A percentile compares a stretch with the other conserved stretches of the same genome.
Evolutionary conservation across 1,284 basidiomycete genomes (phyloP).

Genomic region (Malassezia restricta): DNA sequence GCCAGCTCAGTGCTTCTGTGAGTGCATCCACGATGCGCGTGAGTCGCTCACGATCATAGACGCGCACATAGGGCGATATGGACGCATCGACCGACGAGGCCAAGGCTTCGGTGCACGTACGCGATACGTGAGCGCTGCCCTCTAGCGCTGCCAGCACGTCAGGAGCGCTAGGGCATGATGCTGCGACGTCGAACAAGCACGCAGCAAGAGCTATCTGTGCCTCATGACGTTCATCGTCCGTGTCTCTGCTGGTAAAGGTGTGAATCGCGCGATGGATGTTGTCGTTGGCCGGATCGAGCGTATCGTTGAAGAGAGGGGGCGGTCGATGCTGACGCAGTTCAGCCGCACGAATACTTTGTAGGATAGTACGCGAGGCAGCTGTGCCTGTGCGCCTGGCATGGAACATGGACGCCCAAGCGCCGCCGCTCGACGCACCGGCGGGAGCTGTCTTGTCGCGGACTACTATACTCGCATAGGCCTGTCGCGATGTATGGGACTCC

Average conservation of each 20-base stretch:
- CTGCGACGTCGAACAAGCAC: neutral
- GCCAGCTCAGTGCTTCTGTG: slow-evolving; percentile 1
- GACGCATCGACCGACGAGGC: neutral
- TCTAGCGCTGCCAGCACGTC: neutral
- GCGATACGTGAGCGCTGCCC: neutral
- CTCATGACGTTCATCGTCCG: neutral
- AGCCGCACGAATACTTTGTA: neutral
- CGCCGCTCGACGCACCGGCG: neutral
- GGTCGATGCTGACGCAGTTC: neutral
- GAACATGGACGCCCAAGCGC: slow-evolving; percentile 13
- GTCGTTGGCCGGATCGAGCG: neutral
- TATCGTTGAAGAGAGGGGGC: neutral
- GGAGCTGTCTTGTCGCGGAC: neutral
- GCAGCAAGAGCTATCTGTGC: neutral
- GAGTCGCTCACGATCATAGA: neutral
- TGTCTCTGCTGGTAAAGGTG: neutral
- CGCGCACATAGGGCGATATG: neutral
- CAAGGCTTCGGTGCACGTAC: neutral
- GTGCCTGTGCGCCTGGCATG: neutral
- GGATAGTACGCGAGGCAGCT: neutral
- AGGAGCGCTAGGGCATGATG: neutral
- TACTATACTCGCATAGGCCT: neutral
- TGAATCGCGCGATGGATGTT: neutral
- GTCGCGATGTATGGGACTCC: neutral
- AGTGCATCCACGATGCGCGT: slow-evolving; percentile 1